Conservation (phyloP, 2,329 filamentous ascomycete species). For the Fusarium nodosum region DNA sequence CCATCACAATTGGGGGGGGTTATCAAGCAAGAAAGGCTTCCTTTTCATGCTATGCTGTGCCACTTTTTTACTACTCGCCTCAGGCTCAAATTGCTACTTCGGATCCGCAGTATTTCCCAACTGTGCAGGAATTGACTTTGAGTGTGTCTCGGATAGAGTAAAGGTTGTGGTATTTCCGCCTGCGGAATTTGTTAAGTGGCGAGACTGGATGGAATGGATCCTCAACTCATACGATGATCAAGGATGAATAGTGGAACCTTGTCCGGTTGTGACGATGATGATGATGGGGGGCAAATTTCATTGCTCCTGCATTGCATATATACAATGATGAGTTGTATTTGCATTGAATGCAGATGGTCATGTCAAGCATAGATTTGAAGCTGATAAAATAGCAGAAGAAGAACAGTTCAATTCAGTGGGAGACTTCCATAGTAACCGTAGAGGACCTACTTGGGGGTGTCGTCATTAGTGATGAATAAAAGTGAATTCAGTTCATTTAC, state of each 20-base stretch:
- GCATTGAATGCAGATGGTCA: not conserved
- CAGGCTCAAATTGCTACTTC: not conserved
- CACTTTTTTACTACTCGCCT: not conserved
- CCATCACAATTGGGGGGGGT: not conserved
- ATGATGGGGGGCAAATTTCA: slow-evolving; percentile 27
- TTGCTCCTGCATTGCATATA: not conserved
- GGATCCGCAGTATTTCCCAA: slow-evolving; percentile 18
- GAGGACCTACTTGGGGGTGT: slow-evolving; percentile 1
- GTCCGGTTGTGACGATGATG: slow-evolving; percentile 34
- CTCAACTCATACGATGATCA: slow-evolving; percentile 38
- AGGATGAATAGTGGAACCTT: slow-evolving; percentile 28
- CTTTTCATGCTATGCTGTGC: not conserved
- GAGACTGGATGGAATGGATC: slow-evolving; percentile 21
- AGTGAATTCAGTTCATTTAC: slow-evolving; percentile 20
- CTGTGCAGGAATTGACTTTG: not conserved
- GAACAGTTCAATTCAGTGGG: not conserved
- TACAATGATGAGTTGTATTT: not conserved
- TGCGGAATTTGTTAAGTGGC: slow-evolving; percentile 28
- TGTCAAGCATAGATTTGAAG: no score
- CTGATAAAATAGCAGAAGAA: not conserved
- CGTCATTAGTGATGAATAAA: slow-evolving; percentile 16
- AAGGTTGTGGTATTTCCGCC: slow-evolving; percentile 22
- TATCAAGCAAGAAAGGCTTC: not conserved
- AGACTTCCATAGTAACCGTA: not conserved
- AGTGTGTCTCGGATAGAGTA: slow-evolving; percentile 8